Conservation (phyloP, 805 yeast genomes). For the Blastobotrys americana region DNA sequence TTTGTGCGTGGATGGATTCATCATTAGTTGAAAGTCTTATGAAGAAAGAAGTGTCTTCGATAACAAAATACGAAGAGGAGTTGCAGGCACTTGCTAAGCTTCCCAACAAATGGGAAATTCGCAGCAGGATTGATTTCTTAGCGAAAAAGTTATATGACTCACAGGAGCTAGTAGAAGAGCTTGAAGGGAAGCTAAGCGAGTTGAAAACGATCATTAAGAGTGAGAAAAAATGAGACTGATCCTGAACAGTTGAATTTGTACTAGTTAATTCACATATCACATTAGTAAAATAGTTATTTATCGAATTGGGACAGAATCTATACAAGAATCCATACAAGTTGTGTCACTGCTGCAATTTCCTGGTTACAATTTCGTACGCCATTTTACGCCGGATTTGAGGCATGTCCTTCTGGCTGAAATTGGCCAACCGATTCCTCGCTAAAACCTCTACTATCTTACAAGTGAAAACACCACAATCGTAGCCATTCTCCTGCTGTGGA, state of each 20-base stretch:
- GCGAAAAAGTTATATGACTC: slow-evolving; percentile 58
- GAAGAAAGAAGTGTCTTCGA: slow-evolving; percentile 52
- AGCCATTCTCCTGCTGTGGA: slow-evolving; percentile 87
- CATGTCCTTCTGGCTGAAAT: slow-evolving; percentile 66
- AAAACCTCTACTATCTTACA: slow-evolving; percentile 67
- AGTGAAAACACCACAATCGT: slow-evolving; percentile 91
- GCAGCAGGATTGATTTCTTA: slow-evolving; percentile 57
- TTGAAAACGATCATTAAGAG: background rate
- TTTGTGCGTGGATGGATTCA: slow-evolving; percentile 58
- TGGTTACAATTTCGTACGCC: slow-evolving; percentile 50
- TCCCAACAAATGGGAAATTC: slow-evolving; percentile 47
- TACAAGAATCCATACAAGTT: no score
- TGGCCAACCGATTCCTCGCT: slow-evolving; percentile 43
- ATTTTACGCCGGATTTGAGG: slow-evolving; percentile 54
- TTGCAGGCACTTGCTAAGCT: slow-evolving; percentile 49
- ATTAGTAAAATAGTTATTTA: no score
- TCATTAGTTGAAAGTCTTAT: slow-evolving; percentile 50
- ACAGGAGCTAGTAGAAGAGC: slow-evolving; percentile 42
- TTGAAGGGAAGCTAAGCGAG: slow-evolving; percentile 34
- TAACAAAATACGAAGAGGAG: slow-evolving; percentile 64
- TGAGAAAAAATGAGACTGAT: slow-evolving; percentile 4
- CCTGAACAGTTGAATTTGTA: no score
- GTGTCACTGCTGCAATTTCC: slow-evolving; percentile 23
- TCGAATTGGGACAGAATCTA: no score
- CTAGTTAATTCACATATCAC: no score